phyloP scores from a whole-genome alignment of 208 protist genomes.

The Acanthamoeba lenticulata region DNA sequence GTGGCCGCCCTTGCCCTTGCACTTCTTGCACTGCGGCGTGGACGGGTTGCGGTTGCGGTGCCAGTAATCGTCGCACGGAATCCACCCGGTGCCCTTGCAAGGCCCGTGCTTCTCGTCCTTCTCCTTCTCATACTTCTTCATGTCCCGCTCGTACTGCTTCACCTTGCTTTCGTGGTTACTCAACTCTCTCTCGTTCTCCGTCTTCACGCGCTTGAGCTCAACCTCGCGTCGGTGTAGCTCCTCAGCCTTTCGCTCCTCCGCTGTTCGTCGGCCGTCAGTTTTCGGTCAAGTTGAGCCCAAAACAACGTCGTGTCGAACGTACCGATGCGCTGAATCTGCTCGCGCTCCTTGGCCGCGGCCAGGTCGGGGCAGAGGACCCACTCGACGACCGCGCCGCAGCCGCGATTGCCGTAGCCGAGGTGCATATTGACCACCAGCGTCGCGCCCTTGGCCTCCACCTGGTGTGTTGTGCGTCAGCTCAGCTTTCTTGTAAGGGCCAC shows the following conservation, averaged over 20 bases:
- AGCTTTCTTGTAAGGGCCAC: too few relatives aligned
- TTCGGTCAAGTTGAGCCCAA: neutral
- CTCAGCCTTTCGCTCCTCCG: neutral
- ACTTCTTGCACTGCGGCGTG: neutral
- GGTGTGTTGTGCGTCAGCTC: too few relatives aligned
- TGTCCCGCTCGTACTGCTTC: neutral
- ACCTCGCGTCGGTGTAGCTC: neutral
- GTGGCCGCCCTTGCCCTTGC: constrained; percentile 10
- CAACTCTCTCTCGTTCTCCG: neutral
- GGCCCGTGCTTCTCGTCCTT: neutral
- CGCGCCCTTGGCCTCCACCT: neutral
- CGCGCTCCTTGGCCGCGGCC: neutral
- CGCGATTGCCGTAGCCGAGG: neutral
- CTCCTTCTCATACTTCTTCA: constrained; percentile 6
- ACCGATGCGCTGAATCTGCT: neutral
- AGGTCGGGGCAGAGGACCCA: neutral
- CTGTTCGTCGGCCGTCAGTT: neutral
- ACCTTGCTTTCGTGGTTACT: neutral
- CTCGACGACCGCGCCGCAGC: neutral
- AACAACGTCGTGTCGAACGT: neutral
- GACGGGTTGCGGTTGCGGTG: neutral
- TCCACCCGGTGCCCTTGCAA: neutral
- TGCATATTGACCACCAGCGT: neutral
- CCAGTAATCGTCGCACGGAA: neutral
- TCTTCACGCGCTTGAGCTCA: neutral